Evolutionary conservation across 2,329 filamentous ascomycete genomes (phyloP).

Genomic region (Botrytis pseudocinerea): DNA sequence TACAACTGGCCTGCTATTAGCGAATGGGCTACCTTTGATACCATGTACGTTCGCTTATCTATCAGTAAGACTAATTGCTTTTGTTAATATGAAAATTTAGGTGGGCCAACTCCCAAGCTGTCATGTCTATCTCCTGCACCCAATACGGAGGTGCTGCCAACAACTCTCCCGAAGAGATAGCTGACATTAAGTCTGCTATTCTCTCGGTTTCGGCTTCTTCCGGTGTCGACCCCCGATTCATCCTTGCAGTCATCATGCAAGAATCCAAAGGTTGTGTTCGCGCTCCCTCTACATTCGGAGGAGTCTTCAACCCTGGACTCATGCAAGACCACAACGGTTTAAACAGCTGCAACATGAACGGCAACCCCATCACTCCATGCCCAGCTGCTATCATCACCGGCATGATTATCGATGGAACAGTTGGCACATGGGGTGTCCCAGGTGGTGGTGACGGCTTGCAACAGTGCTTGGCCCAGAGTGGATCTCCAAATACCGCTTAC

Average conservation of each 20-base stretch:
- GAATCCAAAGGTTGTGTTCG: conserved; percentile 39
- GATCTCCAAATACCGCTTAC: conserved; percentile 33
- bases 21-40: conserved; percentile 12
- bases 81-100: not conserved
- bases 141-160: conserved; percentile 10
- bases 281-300: conserved; percentile 23
- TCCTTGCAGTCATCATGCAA: conserved; percentile 43
- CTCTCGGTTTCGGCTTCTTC: not conserved
- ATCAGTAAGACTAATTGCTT: no score
- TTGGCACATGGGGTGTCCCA: conserved; percentile 29
- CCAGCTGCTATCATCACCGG: conserved; percentile 14
- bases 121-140: conserved; percentile 9
- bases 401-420: conserved; percentile 39
- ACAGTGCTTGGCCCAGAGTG: conserved; percentile 21
- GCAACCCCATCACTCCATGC: conserved; percentile 18
- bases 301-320: conserved; percentile 31
- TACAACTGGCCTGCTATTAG: not conserved
- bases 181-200: not conserved
- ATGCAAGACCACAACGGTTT: conserved; percentile 35
- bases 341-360: conserved; percentile 27
- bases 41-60: conserved; percentile 6
- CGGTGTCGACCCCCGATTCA: conserved; percentile 33
- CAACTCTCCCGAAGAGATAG: conserved; percentile 14
- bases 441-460: not conserved
- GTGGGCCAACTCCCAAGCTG: conserved; percentile 18